phyloP scores from a whole-genome alignment of 2,329 filamentous ascomycete species.

The Sporothrix inflata region DNA sequence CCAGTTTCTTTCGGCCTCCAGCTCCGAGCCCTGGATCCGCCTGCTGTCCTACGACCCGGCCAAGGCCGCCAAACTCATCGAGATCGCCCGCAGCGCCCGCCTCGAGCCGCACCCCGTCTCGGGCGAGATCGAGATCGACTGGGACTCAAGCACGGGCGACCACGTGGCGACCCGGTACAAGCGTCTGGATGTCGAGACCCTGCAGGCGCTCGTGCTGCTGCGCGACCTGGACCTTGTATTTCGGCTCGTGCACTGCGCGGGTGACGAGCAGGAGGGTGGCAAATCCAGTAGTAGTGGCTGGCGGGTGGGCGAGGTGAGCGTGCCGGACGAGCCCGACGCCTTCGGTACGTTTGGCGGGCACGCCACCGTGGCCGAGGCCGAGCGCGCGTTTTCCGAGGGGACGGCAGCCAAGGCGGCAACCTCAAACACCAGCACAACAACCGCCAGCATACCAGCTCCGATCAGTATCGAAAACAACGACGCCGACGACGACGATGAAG shows the following conservation, averaged over 20 bases:
- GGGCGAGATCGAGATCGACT: constrained; percentile 76
- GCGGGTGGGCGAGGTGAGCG: constrained; percentile 71
- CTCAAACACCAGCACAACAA: constrained; percentile 42
- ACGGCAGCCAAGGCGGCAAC: background rate
- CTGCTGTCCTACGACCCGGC: constrained; percentile 70
- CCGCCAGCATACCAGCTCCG: constrained; percentile 48
- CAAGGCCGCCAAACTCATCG: constrained; percentile 60
- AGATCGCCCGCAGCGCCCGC: constrained; percentile 62
- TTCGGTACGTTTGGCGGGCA: constrained; percentile 58
- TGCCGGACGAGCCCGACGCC: constrained; percentile 60
- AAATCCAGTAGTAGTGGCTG: constrained; percentile 58
- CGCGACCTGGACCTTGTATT: constrained; percentile 63
- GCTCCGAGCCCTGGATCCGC: constrained; percentile 70
- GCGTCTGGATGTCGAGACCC: constrained; percentile 73
- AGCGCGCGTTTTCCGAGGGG: constrained; percentile 52
- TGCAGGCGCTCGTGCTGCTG: constrained; percentile 68
- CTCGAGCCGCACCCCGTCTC: constrained; percentile 81
- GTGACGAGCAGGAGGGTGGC: constrained; percentile 65
- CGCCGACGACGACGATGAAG: constrained; percentile 56
- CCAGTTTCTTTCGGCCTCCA: constrained; percentile 63
- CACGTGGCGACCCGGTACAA: constrained; percentile 67
- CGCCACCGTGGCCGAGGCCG: constrained; percentile 61
- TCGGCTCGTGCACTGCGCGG: constrained; percentile 69
- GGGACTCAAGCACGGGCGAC: constrained; percentile 46
- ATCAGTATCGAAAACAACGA: background rate